phyloP scores from a whole-genome alignment of 805 yeast species.

The Starmera quercuum region DNA sequence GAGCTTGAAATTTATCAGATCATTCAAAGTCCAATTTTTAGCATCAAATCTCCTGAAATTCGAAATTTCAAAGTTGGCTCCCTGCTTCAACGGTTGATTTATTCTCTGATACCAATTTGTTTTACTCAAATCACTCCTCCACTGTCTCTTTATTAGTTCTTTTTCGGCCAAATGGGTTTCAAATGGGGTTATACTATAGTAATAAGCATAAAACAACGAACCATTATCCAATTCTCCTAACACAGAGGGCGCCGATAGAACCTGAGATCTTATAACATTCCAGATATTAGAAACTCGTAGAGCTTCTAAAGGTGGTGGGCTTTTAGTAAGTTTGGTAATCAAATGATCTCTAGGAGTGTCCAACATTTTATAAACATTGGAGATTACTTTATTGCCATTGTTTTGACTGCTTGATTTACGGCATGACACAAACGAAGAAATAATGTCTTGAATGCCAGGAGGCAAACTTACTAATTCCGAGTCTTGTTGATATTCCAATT shows the following conservation, averaged over 20 bases:
- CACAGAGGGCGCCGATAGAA: constrained; percentile 44
- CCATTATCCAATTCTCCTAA: constrained; percentile 69
- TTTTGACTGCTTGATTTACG: constrained; percentile 7
- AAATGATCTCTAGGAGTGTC: constrained; percentile 55
- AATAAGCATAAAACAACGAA: constrained; percentile 85
- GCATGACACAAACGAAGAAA: constrained; percentile 19
- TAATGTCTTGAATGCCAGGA: constrained; percentile 25
- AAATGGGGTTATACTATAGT: constrained; percentile 64
- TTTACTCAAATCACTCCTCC: constrained; percentile 68
- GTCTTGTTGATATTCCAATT: constrained; percentile 11
- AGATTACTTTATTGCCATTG: constrained; percentile 18
- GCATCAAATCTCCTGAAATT: constrained; percentile 17
- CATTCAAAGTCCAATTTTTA: constrained; percentile 12
- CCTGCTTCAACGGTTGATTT: constrained; percentile 19
- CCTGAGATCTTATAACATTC: constrained; percentile 61
- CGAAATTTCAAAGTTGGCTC: constrained; percentile 5
- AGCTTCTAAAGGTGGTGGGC: constrained; percentile 62
- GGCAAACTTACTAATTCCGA: constrained; percentile 14
- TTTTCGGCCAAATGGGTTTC: constrained; percentile 69
- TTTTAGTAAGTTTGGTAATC: constrained; percentile 83
- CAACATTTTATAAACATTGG: constrained; percentile 43
- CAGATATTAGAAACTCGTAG: constrained; percentile 83
- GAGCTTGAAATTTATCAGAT: constrained; percentile 9
- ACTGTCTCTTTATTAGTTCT: constrained; percentile 70
- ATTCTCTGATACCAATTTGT: constrained; percentile 74